Percentiles rank a stretch among this genome's conserved stretches.
phyloP scores from a whole-genome alignment of 106 monocot genomes.

The Triglochin maritima region DNA sequence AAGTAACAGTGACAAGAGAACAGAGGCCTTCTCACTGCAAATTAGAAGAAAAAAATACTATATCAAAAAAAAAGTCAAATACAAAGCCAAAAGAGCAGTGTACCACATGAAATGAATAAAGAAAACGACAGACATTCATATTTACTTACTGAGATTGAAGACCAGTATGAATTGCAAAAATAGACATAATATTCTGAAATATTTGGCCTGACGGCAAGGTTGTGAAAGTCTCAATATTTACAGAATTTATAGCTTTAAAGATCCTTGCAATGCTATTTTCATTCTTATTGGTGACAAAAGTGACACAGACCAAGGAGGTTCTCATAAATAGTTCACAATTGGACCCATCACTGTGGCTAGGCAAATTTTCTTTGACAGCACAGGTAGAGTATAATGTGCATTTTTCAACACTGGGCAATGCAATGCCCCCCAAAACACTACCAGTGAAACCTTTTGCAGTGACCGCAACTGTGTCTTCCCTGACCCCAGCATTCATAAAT shows the following conservation, averaged over 20 bases:
- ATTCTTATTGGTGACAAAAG: conserved; percentile 33
- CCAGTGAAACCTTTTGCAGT: not conserved
- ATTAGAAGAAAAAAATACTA: not conserved
- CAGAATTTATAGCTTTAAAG: conserved; percentile 10
- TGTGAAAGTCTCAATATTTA: conserved; percentile 10
- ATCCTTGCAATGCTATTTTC: conserved; percentile 39
- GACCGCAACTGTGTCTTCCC: not conserved
- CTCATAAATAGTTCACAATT: not conserved
- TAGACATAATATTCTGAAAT: conserved; percentile 20
- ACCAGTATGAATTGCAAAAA: conserved; percentile 21
- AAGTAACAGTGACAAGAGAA: conserved; percentile 50
- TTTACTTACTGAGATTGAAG: conserved; percentile 59
- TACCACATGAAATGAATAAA: conserved; percentile 2
- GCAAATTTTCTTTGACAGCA: not conserved
- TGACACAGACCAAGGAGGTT: conserved; percentile 16
- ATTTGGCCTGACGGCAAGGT: conserved; percentile 7
- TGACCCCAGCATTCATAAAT: not conserved
- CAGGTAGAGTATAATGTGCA: not conserved
- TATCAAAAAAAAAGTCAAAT: not conserved
- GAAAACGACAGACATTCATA: not conserved
- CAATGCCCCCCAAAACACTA: not conserved
- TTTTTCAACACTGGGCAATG: not conserved
- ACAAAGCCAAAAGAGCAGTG: not conserved
- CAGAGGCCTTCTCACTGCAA: conserved; percentile 53
- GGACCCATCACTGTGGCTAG: not conserved